phyloP scores from a whole-genome alignment of 1,284 basidiomycete species.

The Trametes sp. region DNA sequence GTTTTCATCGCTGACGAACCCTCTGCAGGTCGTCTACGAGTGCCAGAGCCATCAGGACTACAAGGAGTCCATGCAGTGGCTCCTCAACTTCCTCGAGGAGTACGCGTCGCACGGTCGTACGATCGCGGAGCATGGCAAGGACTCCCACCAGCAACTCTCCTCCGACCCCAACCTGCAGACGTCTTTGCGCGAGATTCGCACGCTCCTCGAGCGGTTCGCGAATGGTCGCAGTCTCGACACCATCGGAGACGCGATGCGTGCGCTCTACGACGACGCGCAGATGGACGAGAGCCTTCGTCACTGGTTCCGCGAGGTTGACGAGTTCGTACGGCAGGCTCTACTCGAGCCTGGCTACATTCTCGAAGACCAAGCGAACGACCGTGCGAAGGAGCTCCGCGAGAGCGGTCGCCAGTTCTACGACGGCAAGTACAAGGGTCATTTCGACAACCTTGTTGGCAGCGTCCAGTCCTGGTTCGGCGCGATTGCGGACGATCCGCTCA shows the following conservation, averaged over 20 bases:
- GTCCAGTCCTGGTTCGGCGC: conserved; percentile 81
- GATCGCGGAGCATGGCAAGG: conserved; percentile 52
- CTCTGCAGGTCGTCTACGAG: conserved; percentile 74
- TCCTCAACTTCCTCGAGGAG: conserved; percentile 73
- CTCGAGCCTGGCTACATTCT: conserved; percentile 92
- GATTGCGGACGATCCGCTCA: conserved; percentile 86
- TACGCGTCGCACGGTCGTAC: conserved; percentile 74
- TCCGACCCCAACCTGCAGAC: conserved; percentile 62
- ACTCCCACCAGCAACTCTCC: conserved; percentile 43
- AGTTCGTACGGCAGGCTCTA: conserved; percentile 68
- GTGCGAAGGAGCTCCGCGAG: conserved; percentile 70
- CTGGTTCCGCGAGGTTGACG: conserved; percentile 80
- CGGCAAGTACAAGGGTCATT: conserved; percentile 86
- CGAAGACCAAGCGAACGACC: conserved; percentile 73
- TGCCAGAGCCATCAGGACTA: conserved; percentile 94
- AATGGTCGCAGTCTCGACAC: conserved; percentile 73
- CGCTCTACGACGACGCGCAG: conserved; percentile 78
- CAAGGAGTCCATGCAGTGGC: conserved; percentile 82
- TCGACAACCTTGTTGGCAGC: conserved; percentile 81
- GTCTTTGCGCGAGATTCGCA: conserved; percentile 73
- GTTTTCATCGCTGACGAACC: background rate
- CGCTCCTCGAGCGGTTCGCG: conserved; percentile 93
- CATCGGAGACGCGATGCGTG: conserved; percentile 77
- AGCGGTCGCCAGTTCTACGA: conserved; percentile 80
- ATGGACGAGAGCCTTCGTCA: conserved; percentile 79